Conservation (phyloP, 306 rosid genomes). For the Quercus dentata region DNA sequence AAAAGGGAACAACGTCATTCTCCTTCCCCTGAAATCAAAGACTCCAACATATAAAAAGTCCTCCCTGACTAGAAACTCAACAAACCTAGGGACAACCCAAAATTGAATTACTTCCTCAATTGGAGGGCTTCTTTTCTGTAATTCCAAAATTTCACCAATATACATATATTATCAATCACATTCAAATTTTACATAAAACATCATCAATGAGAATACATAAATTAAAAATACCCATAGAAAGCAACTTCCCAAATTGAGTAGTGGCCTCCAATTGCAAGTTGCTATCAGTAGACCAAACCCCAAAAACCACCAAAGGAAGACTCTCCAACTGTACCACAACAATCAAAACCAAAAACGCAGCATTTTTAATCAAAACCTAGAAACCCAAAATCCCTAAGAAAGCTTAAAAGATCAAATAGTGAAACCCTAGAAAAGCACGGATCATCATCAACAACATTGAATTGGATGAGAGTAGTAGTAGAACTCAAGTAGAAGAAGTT, state of each 20-base stretch:
- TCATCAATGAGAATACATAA: not conserved
- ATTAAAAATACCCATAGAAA: slow-evolving; percentile 57
- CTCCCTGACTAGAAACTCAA: too few relatives aligned
- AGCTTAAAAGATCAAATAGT: slow-evolving; percentile 12
- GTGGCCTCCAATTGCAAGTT: slow-evolving; percentile 75
- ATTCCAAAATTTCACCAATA: not conserved
- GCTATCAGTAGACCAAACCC: slow-evolving; percentile 64
- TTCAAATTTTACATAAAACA: not conserved
- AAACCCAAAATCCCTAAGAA: slow-evolving; percentile 1
- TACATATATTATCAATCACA: not conserved
- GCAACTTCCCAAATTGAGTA: slow-evolving; percentile 76
- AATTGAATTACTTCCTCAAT: slow-evolving; percentile 92
- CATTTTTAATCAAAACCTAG: not conserved
- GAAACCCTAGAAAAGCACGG: not conserved
- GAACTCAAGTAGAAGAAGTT: too few relatives aligned
- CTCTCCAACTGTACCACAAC: slow-evolving; percentile 62
- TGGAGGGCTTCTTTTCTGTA: slow-evolving; percentile 82
- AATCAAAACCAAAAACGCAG: slow-evolving; percentile 2
- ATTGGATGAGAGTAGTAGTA: too few relatives aligned
- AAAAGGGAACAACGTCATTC: too few relatives aligned
- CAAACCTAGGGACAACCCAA: too few relatives aligned
- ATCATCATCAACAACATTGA: slow-evolving; percentile 1
- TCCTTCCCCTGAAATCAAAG: too few relatives aligned
- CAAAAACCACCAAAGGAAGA: slow-evolving; percentile 81
- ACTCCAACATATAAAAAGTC: too few relatives aligned